A percentile compares a stretch with the other conserved stretches of the same genome.
These are phyloP conservation scores for Trametes versicolor DNA, from an alignment of 1,284 basidiomycete genomes.

Conservation along the genomic window DNA sequence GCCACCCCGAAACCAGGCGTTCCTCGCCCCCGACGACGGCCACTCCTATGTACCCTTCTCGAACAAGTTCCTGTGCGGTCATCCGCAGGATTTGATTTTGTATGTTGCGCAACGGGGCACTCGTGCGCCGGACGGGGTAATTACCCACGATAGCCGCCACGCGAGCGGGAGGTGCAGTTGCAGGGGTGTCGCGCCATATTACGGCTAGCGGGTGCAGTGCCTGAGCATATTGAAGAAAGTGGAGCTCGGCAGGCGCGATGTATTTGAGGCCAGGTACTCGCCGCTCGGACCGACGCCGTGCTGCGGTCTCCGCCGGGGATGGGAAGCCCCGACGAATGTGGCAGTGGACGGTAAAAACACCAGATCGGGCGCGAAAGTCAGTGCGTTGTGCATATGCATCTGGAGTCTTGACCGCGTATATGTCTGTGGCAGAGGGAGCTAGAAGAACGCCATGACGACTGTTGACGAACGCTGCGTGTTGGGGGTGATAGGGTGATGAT, in stretches of 20 bases:
- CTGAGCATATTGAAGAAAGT: constrained; percentile 21
- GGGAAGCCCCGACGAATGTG: neutral
- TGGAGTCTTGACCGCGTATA: neutral
- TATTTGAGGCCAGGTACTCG: constrained; percentile 1
- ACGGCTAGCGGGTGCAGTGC: constrained; percentile 8
- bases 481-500: constrained; percentile 13
- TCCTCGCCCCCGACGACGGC: too few species aligned
- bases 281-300: neutral
- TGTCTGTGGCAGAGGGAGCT: neutral
- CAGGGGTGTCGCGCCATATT: neutral
- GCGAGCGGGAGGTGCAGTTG: neutral
- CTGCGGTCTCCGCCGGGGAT: constrained; percentile 1
- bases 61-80: too few species aligned
- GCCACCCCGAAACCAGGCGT: too few species aligned
- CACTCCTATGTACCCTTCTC: too few species aligned
- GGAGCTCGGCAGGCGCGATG: constrained; percentile 11
- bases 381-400: neutral
- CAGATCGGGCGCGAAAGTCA: neutral
- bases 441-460: constrained; percentile 19
- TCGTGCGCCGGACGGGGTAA: neutral
- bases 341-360: too few species aligned
- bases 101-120: neutral
- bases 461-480: constrained; percentile 14
- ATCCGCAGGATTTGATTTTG: neutral
- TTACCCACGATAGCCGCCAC: neutral